These are phyloP conservation scores for Globisporangium rhizosaccharum DNA, from an alignment of 352 stramenopile genomes.

Conservation along the genomic window DNA sequence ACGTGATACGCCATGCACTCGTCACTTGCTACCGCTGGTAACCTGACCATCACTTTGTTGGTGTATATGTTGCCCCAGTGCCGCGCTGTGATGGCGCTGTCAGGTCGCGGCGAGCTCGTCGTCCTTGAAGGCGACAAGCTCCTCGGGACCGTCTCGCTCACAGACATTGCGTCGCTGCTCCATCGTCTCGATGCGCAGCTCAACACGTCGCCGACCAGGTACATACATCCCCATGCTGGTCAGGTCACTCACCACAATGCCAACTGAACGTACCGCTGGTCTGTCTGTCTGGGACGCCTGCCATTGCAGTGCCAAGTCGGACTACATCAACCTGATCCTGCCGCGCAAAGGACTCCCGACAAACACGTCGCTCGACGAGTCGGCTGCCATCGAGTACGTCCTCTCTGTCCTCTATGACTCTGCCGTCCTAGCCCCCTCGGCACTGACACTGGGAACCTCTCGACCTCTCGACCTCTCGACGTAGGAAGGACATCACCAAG, in stretches of 20 bases:
- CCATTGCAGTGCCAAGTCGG: slow-evolving; percentile 75
- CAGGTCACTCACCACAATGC: too few species aligned
- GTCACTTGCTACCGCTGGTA: too few species aligned
- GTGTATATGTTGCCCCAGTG: slow-evolving; percentile 28
- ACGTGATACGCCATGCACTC: slow-evolving; percentile 1
- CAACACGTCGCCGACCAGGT: slow-evolving; percentile 41
- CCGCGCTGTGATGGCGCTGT: slow-evolving; percentile 72
- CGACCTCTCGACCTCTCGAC: neutral
- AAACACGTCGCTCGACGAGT: slow-evolving; percentile 48
- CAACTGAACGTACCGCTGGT: too few species aligned
- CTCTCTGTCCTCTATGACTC: neutral
- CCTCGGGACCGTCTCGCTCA: slow-evolving; percentile 74
- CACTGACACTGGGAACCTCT: neutral
- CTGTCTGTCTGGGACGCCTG: neutral
- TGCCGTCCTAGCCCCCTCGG: neutral
- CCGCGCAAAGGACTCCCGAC: slow-evolving; percentile 72
- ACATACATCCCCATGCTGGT: slow-evolving; percentile 4
- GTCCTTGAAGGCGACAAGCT: slow-evolving; percentile 66
- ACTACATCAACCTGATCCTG: slow-evolving; percentile 87
- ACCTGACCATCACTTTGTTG: neutral
- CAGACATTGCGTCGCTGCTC: slow-evolving; percentile 70
- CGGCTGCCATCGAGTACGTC: slow-evolving; percentile 9
- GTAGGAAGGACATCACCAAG: slow-evolving; percentile 15
- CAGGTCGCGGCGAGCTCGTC: slow-evolving; percentile 55
- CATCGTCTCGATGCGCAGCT: slow-evolving; percentile 53